Percentiles rank a stretch among this genome's conserved stretches.
These are phyloP conservation scores for Colletotrichum euphorbiae DNA, from an alignment of 2,329 filamentous ascomycete genomes.

Conservation along the genomic window DNA sequence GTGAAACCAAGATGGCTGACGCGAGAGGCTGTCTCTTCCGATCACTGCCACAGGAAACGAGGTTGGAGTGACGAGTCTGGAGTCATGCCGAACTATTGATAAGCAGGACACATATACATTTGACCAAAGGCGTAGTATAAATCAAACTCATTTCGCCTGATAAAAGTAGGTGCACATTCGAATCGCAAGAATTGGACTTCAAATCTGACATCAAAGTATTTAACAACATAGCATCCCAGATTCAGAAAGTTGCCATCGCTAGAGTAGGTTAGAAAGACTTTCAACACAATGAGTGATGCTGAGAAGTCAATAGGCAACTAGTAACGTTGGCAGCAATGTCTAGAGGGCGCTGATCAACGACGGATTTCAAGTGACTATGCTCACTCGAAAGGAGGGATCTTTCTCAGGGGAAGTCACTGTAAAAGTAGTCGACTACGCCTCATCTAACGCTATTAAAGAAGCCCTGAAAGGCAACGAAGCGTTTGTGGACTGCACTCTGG, in stretches of 20 bases:
- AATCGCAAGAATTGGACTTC: too few relatives aligned
- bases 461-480: slow-evolving; percentile 69
- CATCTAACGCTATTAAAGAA: slow-evolving; percentile 58
- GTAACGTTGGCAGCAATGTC: slow-evolving; percentile 49
- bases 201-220: too few relatives aligned
- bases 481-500: slow-evolving; percentile 55
- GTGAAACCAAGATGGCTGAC: slow-evolving; percentile 5
- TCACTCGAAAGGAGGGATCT: slow-evolving; percentile 57
- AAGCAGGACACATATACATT: too few relatives aligned
- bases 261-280: slow-evolving; percentile 44
- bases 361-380: slow-evolving; percentile 61
- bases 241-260: slow-evolving; percentile 53
- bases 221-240: slow-evolving; percentile 15
- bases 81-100: neutral
- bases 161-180: too few relatives aligned
- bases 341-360: slow-evolving; percentile 46
- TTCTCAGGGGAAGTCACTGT: slow-evolving; percentile 52
- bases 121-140: too few relatives aligned
- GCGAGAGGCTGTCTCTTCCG: neutral
- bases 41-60: neutral
- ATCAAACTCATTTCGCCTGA: too few relatives aligned
- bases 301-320: slow-evolving; percentile 43
- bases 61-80: too few relatives aligned
- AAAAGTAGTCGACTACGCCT: slow-evolving; percentile 60
- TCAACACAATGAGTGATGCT: too few relatives aligned